Conservation (phyloP, 1,284 basidiomycete genomes). For the Boletus semigastroideus region DNA sequence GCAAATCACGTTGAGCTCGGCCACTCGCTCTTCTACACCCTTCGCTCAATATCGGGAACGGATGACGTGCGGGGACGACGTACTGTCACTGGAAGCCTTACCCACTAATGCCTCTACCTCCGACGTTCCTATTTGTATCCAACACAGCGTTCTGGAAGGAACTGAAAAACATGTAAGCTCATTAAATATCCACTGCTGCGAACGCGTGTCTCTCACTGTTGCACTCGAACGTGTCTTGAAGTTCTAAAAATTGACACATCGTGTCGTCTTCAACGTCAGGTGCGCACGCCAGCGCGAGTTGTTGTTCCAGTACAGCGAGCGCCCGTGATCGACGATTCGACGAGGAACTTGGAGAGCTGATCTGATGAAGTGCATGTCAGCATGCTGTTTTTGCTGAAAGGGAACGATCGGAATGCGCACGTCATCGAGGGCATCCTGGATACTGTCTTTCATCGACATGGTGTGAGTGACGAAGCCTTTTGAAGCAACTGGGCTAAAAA, state of each 20-base stretch:
- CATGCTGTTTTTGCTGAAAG: neutral
- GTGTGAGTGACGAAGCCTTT: conserved; percentile 7
- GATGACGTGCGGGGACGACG: conserved; percentile 14
- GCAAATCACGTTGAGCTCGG: conserved; percentile 44
- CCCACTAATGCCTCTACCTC: conserved; percentile 42
- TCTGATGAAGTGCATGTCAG: conserved; percentile 39
- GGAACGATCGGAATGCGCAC: conserved; percentile 39
- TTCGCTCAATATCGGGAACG: conserved; percentile 5
- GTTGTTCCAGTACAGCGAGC: conserved; percentile 55
- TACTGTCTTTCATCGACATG: conserved; percentile 40
- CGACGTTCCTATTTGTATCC: conserved; percentile 46
- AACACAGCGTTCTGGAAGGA: conserved; percentile 55
- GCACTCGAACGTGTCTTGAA: conserved; percentile 76
- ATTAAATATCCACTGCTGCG: neutral
- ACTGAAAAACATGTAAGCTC: conserved; percentile 43
- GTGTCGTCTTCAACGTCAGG: conserved; percentile 40
- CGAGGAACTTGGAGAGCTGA: conserved; percentile 59
- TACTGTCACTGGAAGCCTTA: conserved; percentile 40
- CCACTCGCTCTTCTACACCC: conserved; percentile 41
- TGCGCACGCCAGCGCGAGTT: conserved; percentile 57
- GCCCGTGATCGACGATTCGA: conserved; percentile 48
- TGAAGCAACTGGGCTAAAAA: neutral
- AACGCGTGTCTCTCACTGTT: conserved; percentile 54
- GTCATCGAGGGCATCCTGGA: conserved; percentile 67
- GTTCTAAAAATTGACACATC: conserved; percentile 53